phyloP scores from a whole-genome alignment of 805 yeast species.

The Saturnispora serradocipensis region DNA sequence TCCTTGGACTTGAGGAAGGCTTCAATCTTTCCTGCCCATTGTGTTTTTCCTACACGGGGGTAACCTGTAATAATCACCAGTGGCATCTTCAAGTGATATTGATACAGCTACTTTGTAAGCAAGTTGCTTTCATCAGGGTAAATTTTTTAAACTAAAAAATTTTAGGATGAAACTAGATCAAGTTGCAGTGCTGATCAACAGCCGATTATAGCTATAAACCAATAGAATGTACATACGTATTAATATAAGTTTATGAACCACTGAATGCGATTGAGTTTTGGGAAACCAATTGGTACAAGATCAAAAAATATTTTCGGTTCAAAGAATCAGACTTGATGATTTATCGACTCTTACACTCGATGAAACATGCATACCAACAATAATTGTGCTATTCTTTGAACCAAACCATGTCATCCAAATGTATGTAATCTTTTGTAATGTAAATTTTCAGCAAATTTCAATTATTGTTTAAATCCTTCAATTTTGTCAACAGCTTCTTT shows the following conservation, averaged over 20 bases:
- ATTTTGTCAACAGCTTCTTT: background rate
- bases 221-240: background rate
- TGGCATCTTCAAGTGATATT: conserved; percentile 49
- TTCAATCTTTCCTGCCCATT: conserved; percentile 53
- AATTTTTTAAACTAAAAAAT: background rate
- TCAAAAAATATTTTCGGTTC: no score
- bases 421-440: background rate
- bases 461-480: background rate
- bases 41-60: conserved; percentile 80
- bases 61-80: conserved; percentile 73
- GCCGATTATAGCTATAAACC: background rate
- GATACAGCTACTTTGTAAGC: background rate
- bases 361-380: no score
- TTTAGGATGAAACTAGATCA: background rate
- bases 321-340: no score
- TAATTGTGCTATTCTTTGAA: no score
- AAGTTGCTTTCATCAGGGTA: background rate
- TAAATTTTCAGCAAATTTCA: background rate
- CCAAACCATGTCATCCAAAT: no score
- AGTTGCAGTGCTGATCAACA: background rate
- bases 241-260: background rate
- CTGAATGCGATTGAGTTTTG: background rate
- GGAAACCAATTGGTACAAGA: no score
- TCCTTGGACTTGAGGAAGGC: conserved; percentile 46
- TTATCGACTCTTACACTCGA: no score